These are phyloP conservation scores for Aspergillus saccharolyticus DNA, from an alignment of 495 filamentous ascomycete genomes.

Conservation along the genomic window DNA sequence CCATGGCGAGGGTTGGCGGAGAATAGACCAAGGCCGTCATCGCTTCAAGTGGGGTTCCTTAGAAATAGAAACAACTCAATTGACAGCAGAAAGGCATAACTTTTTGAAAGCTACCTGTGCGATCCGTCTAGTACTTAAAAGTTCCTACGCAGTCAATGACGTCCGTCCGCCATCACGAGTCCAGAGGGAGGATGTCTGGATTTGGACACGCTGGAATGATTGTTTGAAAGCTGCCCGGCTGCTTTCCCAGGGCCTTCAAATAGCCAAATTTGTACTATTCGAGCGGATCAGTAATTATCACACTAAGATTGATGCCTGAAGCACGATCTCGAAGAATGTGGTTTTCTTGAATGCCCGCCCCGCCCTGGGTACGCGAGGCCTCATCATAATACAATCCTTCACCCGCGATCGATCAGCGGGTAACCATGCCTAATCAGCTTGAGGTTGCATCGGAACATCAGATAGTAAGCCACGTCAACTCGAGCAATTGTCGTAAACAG, in stretches of 20 bases:
- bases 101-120: background rate
- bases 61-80: too few species aligned
- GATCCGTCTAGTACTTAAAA: background rate
- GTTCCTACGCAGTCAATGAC: background rate
- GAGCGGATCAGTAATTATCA: background rate
- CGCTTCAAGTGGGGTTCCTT: too few species aligned
- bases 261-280: slow-evolving; percentile 19
- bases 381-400: slow-evolving; percentile 69
- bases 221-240: slow-evolving; percentile 10
- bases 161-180: slow-evolving; percentile 1
- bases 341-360: slow-evolving; percentile 66
- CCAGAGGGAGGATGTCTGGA: slow-evolving; percentile 39
- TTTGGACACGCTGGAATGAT: slow-evolving; percentile 19
- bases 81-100: too few species aligned
- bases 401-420: slow-evolving; percentile 63
- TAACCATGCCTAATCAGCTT: slow-evolving; percentile 68
- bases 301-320: slow-evolving; percentile 12
- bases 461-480: slow-evolving; percentile 64
- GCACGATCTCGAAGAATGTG: slow-evolving; percentile 57
- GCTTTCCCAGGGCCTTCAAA: slow-evolving; percentile 12
- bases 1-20: too few species aligned
- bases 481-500: slow-evolving; percentile 61
- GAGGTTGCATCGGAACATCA: slow-evolving; percentile 67
- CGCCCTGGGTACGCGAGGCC: slow-evolving; percentile 37
- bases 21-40: too few species aligned